Evolutionary conservation across 768 basidiomycete species (phyloP), one percentile per base, ranked within the genome.

Genomic region (Chalciporus chontae): DNA sequence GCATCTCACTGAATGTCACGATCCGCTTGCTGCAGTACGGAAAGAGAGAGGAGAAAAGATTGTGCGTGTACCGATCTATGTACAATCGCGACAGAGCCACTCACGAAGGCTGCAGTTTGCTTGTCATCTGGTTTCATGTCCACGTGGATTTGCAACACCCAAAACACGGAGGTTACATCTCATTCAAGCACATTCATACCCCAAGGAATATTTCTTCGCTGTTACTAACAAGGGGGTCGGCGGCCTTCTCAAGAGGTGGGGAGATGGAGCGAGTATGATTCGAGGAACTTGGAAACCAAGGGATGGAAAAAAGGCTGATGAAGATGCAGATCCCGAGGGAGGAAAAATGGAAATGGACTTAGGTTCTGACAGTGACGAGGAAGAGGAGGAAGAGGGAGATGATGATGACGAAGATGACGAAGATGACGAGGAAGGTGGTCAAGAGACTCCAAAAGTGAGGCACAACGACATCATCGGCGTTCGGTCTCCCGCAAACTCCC

Each of bases 141-240:
- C 75, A 36, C 77, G 79, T 46, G 58, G 74, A 10, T 94, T 93
- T 64, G 61, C 69, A 8, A 84, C 80, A 1, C 93, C 92, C 0
- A 91, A 88, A 67, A 69, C 79, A 14, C 77, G 93, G 15, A 73
- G 93, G 19, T 72, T 88, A 39, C 93, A 94, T 71, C 77, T 95
- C 45, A 89, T 94, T 40, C 77, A 84, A 58, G 80, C 75, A 13
- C 93, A 95, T 59, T 80, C 77, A 44, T 95, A 86, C 62, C 91
- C 92, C 5, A 90, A 90, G 62, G 81, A 93, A 61, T 95, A 86
- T 67, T 94, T 91, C 69, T 95, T 94, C 64, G 81, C 87, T 17
- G 85, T 95, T 17, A 93, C 90, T 14, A 94, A 94, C 69, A 92
- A 89, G 63, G 93, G 93, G 18, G 81, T 93, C 11, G 90, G 90